Conservation (phyloP, 192 early-diverging fungal genomes). For the Coemansia sp. region DNA sequence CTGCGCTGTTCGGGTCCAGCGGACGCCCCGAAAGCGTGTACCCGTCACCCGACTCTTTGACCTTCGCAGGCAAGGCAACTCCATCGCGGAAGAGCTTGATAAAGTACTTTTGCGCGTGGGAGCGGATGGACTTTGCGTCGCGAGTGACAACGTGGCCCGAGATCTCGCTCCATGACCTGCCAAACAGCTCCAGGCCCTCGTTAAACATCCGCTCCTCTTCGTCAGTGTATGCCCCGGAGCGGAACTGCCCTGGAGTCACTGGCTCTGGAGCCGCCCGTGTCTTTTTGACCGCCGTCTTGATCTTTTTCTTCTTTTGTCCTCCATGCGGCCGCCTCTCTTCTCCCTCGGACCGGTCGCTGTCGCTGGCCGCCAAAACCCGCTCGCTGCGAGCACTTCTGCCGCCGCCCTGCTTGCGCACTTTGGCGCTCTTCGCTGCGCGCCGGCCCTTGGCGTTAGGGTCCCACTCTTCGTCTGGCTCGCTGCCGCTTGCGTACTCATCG, state of each 20-base stretch:
- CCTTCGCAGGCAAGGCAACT: conserved; percentile 81
- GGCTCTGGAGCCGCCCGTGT: conserved; percentile 38
- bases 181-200: conserved; percentile 78
- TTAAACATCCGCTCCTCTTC: conserved; percentile 74
- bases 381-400: neutral
- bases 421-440: conserved; percentile 33
- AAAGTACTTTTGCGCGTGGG: conserved; percentile 92
- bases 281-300: conserved; percentile 16
- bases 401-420: conserved; percentile 23
- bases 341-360: conserved; percentile 19
- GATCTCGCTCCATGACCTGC: conserved; percentile 82
- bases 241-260: conserved; percentile 54
- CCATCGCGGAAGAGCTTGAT: conserved; percentile 87
- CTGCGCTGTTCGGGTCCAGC: conserved; percentile 87
- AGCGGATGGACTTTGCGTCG: conserved; percentile 81
- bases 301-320: conserved; percentile 26
- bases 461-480: conserved; percentile 52
- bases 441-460: conserved; percentile 49
- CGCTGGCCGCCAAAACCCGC: conserved; percentile 17
- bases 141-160: conserved; percentile 75
- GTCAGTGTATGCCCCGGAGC: conserved; percentile 76
- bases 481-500: conserved; percentile 51
- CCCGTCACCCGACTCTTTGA: conserved; percentile 69
- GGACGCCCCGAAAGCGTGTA: conserved; percentile 83
- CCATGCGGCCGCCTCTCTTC: neutral